Evolutionary conservation across 2,329 filamentous ascomycete species (phyloP), one percentile per base, ranked within the genome.

Genomic region (Beauveria medogensis): DNA sequence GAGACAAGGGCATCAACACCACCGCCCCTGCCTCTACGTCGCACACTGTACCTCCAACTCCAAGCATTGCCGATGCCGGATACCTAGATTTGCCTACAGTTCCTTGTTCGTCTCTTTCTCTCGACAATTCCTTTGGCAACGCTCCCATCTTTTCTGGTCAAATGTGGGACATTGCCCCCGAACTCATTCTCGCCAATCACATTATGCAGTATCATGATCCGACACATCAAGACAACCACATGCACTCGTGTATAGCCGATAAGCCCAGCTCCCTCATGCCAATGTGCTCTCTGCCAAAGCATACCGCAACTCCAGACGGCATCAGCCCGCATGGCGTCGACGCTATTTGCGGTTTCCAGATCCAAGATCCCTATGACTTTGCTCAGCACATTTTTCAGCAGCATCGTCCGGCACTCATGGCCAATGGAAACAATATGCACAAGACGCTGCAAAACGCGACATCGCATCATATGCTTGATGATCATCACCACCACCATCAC

Each of bases 141-240:
- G 12, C 44, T 10, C 40, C 51, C 37, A 30, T 37, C 46, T 61
- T 59, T 37, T 56, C 52, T 55, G 61, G 41, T 55, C 63, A 55
- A 41, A 55, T 54, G 55, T 67, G 58, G 55, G 63, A 63, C 22
- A 64, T 65, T 51, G 60, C 64, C 16, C 59, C 67, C 37, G 66
- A 69, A 41, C 66, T 65, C 43, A 65, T 68, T 37, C 64, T 71
- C 18, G 68, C 67, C 26, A 67, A 61, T 40, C 71, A 72, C 62
- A 68, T 72, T 26, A 62, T 70, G 43, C 67, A 72, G 53, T 66
- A 70, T 51, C 71, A 72, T 41, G 65, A 70, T 52, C 67, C 69
- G 10, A 64, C 62, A 28, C 64, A 67, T 41, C 66, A 64, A 7
- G 61, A 66, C 9, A 55, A 64, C 41, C 65, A 69, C 44, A 60